phyloP scores from a whole-genome alignment of 176 grass and related monocot species.

The Cocos nucifera region DNA sequence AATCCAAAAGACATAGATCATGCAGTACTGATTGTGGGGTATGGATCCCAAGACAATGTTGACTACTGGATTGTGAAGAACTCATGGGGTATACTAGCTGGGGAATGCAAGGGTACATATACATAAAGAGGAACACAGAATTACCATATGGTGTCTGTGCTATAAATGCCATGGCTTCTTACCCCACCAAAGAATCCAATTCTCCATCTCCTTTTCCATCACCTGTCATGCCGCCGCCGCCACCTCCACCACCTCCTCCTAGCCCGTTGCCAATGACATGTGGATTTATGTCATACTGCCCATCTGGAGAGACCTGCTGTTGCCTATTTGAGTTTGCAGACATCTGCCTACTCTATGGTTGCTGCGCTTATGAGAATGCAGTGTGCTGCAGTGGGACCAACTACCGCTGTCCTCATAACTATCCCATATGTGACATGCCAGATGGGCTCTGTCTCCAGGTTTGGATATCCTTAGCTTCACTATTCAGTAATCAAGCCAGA shows the following conservation, averaged over 20 bases:
- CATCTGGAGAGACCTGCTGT: constrained; percentile 37
- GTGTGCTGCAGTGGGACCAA: constrained; percentile 31
- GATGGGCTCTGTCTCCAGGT: constrained; percentile 37
- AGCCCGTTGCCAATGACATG: constrained; percentile 23
- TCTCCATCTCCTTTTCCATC: constrained; percentile 16
- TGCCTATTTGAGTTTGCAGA: constrained; percentile 29
- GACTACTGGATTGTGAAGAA: constrained; percentile 55
- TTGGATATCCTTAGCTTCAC: not conserved
- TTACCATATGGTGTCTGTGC: constrained; percentile 34
- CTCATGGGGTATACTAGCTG: constrained; percentile 39
- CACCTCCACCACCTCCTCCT: constrained; percentile 6
- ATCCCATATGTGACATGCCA: constrained; percentile 37
- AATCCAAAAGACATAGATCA: constrained; percentile 41
- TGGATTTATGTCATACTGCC: constrained; percentile 34
- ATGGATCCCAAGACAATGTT: constrained; percentile 23
- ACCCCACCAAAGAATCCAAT: constrained; percentile 28
- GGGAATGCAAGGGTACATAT: constrained; percentile 43
- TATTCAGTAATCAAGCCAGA: too few species aligned
- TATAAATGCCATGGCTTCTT: constrained; percentile 41
- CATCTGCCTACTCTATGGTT: constrained; percentile 34
- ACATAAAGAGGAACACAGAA: constrained; percentile 27
- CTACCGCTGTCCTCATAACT: constrained; percentile 42
- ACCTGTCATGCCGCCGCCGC: constrained; percentile 17
- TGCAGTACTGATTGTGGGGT: constrained; percentile 43
- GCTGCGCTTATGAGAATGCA: constrained; percentile 39